Base-by-base conservation (phyloP, 768 basidiomycete species). In the Mycena vitilis region DNA sequence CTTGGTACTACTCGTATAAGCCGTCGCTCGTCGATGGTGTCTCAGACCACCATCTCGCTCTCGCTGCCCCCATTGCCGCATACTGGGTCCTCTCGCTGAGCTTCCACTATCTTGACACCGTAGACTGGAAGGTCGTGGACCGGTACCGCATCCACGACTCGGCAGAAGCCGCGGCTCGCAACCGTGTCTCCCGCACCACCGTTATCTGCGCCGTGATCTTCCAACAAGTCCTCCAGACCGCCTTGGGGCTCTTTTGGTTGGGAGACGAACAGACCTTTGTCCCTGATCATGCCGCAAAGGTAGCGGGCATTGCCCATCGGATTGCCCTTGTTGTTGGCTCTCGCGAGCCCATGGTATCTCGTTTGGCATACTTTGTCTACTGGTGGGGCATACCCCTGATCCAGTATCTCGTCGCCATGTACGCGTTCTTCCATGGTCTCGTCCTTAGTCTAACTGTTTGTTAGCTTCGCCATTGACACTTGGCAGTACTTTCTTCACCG, bases 401-500 rank as follows among this genome's bases (percentile, higher is more conserved):
- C 11, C 95, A 95, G 79, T 80, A 96, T 40, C 70, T 93, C 0
- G 81, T 89, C 36, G 95, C 95, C 15, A 91, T 95, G 97, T 98
- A 76, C 77, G 95, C 90, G 10, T n/a, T 23, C 9, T 25, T 13
- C 13, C 6, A 12, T 37, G n/a, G 11, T 13, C 44, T 25, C 13
- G 16, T 48, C n/a, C 8, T 37, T 0, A 20, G 0, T 13, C 58
- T 48, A 47, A 59, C 8, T 34, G 11, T n/a, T n/a, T 22, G 25
- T 4, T 69, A 97, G 98, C 83, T 94, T 98, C 79, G 76, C 96
- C 66, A 91, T 99, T 73, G 98, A 99, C 81, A 96, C 96, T 38
- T 98, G 95, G 95, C 96, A 99, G 78, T 99, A 99, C 80, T 96
- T 96, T 81, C 84, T 95, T 22, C 98, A 99, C 77, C 95, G 97